These are phyloP conservation scores for Psilocybe cyanescens DNA, from an alignment of 768 basidiomycete species.

Conservation along the genomic window DNA sequence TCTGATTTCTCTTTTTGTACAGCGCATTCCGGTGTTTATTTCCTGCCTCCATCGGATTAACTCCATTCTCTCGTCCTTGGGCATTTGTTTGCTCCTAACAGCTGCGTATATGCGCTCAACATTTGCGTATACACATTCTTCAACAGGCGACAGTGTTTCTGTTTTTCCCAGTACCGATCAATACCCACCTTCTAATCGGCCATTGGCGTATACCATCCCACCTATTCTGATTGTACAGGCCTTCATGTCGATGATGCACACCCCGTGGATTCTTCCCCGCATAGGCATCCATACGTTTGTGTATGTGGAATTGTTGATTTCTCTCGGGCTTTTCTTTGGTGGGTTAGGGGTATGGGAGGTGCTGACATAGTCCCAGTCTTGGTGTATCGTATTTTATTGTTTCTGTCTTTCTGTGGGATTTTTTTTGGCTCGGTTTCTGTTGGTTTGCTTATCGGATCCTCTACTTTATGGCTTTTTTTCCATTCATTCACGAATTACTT, in stretches of 20 bases:
- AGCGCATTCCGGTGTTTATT: constrained; percentile 82
- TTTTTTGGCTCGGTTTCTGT: too few species aligned
- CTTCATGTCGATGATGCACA: constrained; percentile 64
- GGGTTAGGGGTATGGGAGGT: constrained; percentile 78
- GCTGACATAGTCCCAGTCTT: constrained; percentile 30
- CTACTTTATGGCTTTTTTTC: too few species aligned
- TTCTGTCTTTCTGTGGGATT: too few species aligned
- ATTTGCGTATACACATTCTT: constrained; percentile 34
- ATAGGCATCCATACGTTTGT: constrained; percentile 80
- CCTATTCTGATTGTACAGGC: constrained; percentile 52
- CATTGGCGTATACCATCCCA: constrained; percentile 44
- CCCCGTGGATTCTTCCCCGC: constrained; percentile 66
- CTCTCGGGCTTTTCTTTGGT: constrained; percentile 71
- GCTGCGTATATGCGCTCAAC: constrained; percentile 64
- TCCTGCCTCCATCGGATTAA: constrained; percentile 79
- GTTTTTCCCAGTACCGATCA: constrained; percentile 3
- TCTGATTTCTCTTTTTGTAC: constrained; percentile 1
- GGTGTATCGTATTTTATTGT: too few species aligned
- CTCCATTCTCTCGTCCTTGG: constrained; percentile 70
- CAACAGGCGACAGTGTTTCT: constrained; percentile 8
- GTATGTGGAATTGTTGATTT: constrained; percentile 68
- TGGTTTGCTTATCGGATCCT: too few species aligned
- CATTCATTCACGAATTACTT: too few species aligned
- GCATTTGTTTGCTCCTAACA: constrained; percentile 64
- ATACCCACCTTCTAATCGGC: constrained; percentile 31